Conservation (phyloP, 106 monocot species). For the Posidonia australis region DNA sequence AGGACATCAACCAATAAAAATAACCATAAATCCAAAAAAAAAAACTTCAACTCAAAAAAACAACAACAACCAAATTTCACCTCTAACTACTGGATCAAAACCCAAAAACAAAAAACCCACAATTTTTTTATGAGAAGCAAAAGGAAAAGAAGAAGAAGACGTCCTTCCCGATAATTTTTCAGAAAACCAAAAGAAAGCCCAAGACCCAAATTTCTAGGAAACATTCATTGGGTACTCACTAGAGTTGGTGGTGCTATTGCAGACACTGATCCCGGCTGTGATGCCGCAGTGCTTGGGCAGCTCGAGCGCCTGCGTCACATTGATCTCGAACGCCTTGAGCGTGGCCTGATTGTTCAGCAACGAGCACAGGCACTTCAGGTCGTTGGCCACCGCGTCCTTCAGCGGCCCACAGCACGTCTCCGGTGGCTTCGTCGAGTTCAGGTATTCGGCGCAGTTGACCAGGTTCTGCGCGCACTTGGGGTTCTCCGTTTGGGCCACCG, state of each 20-base stretch:
- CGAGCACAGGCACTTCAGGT: conserved; percentile 10
- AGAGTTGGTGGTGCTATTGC: neutral
- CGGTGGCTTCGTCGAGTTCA: conserved; percentile 9
- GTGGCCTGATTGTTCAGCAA: neutral
- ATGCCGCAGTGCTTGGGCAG: conserved; percentile 18
- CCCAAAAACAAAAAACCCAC: neutral
- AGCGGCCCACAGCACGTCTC: neutral
- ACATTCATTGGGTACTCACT: neutral
- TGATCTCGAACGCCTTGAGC: conserved; percentile 1
- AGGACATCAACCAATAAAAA: no score
- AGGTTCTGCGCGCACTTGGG: conserved; percentile 1
- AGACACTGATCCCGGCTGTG: conserved; percentile 1
- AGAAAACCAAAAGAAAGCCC: neutral
- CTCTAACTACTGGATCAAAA: neutral
- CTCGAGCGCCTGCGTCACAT: conserved; percentile 18
- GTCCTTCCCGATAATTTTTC: neutral
- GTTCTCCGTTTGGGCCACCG: no score
- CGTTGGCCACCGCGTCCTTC: neutral
- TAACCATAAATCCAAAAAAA: neutral
- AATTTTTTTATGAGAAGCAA: neutral
- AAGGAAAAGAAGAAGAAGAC: no score
- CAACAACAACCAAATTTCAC: neutral
- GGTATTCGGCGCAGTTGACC: neutral
- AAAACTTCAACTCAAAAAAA: neutral
- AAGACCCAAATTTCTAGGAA: neutral